A percentile compares a stretch with the other conserved stretches of the same genome.
phyloP scores from a whole-genome alignment of 306 rosid genomes.

The Datisca glomerata region DNA sequence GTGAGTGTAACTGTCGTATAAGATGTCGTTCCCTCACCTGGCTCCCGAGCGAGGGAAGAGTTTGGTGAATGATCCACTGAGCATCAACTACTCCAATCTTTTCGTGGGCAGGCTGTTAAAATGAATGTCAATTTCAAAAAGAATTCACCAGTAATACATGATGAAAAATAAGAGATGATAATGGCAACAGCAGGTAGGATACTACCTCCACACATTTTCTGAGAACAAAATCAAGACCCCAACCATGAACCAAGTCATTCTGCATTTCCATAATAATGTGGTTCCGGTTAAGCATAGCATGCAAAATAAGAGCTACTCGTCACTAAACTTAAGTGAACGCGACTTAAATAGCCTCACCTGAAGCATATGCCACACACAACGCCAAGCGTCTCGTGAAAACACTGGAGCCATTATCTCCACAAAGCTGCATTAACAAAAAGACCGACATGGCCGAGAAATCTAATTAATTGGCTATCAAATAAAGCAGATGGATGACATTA shows the following conservation, averaged over 20 bases:
- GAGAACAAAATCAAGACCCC: constrained; percentile 96
- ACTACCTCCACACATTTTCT: constrained; percentile 87
- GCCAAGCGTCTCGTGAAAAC: constrained; percentile 94
- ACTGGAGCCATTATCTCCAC: constrained; percentile 99
- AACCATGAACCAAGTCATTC: constrained; percentile 96
- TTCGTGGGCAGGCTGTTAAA: constrained; percentile 80
- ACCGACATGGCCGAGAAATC: not conserved
- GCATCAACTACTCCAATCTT: constrained; percentile 96
- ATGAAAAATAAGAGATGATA: not conserved
- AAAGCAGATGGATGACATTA: constrained; percentile 1
- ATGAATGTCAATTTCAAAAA: constrained; percentile 4
- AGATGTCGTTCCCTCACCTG: constrained; percentile 65
- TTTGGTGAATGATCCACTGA: constrained; percentile 90
- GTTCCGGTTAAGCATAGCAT: not conserved
- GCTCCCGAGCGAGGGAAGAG: constrained; percentile 79
- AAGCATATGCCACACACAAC: constrained; percentile 94
- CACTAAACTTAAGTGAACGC: constrained; percentile 3
- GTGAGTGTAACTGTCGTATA: too few species aligned
- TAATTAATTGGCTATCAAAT: not conserved
- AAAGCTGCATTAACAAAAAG: constrained; percentile 38
- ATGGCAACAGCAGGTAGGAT: too few species aligned
- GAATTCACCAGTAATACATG: not conserved
- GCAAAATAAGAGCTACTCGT: not conserved
- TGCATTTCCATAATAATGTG: constrained; percentile 20
- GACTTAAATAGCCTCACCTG: constrained; percentile 34